Conservation (phyloP, 129 eudicot species). For the Calendula officinalis region DNA sequence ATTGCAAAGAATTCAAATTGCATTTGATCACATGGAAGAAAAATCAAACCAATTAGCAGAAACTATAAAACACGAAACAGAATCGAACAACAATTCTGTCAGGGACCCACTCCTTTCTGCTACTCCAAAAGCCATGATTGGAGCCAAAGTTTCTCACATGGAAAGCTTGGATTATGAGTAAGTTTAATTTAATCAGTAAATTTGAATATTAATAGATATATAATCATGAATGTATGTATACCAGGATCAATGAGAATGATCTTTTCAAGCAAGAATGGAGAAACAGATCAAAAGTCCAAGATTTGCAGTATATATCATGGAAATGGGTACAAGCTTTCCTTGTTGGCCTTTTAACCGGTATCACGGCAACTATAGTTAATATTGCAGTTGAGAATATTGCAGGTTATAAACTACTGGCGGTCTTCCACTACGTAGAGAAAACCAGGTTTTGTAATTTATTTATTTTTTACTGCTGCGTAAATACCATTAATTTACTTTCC, state of each 20-base stretch:
- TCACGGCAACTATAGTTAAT: constrained; percentile 78
- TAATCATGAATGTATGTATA: not conserved
- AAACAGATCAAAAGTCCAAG: constrained; percentile 65
- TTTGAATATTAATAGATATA: not conserved
- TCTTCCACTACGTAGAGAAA: constrained; percentile 44
- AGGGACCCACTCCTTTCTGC: constrained; percentile 63
- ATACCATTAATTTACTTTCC: too few relatives aligned
- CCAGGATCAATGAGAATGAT: constrained; percentile 91
- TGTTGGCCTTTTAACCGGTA: constrained; percentile 78
- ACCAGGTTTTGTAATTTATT: constrained; percentile 39
- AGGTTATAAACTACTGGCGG: constrained; percentile 75
- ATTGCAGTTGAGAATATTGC: constrained; percentile 84
- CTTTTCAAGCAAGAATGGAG: constrained; percentile 92
- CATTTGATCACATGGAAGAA: constrained; percentile 38
- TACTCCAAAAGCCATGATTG: constrained; percentile 63
- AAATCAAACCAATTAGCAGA: constrained; percentile 29
- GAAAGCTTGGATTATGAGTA: constrained; percentile 97
- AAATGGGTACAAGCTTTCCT: constrained; percentile 85
- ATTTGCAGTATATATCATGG: constrained; percentile 58
- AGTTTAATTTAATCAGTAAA: constrained; percentile 10
- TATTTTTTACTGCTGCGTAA: not conserved
- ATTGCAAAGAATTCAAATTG: not conserved
- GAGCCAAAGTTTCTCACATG: constrained; percentile 77
- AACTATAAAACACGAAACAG: constrained; percentile 40
- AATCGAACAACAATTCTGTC: constrained; percentile 46